Evolutionary conservation across 2,329 filamentous ascomycete species (phyloP).

Genomic region (Microdochium trichocladiopsis): DNA sequence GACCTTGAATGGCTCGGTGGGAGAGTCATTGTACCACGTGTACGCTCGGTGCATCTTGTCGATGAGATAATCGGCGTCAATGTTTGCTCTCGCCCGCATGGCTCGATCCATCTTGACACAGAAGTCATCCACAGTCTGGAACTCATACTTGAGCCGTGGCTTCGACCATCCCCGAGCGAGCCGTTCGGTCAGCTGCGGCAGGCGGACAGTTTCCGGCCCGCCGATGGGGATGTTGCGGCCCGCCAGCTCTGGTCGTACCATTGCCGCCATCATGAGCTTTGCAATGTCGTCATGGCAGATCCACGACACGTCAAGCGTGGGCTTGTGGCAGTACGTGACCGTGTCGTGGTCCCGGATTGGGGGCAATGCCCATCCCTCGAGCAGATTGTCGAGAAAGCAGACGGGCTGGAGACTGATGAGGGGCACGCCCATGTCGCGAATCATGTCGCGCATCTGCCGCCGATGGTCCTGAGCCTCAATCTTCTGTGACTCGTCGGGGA

Average conservation of each 20-base stretch:
- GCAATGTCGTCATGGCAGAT: slow-evolving; percentile 30
- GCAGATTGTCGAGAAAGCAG: slow-evolving; percentile 28
- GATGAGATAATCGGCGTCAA: slow-evolving; percentile 25
- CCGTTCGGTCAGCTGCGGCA: slow-evolving; percentile 22
- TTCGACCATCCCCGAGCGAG: slow-evolving; percentile 21
- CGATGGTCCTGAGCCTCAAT: slow-evolving; percentile 20
- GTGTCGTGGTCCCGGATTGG: slow-evolving; percentile 24
- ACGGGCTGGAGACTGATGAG: slow-evolving; percentile 28
- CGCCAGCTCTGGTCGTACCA: slow-evolving; percentile 21
- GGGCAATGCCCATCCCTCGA: slow-evolving; percentile 28
- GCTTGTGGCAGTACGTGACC: slow-evolving; percentile 30
- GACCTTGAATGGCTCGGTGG: slow-evolving; percentile 24
- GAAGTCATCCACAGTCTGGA: slow-evolving; percentile 23
- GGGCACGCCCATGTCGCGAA: slow-evolving; percentile 19
- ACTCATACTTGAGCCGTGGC: slow-evolving; percentile 19
- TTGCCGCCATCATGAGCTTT: slow-evolving; percentile 26
- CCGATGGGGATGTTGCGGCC: slow-evolving; percentile 25
- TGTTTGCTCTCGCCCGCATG: slow-evolving; percentile 22
- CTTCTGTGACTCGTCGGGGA: slow-evolving; percentile 12
- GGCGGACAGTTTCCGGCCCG: slow-evolving; percentile 24
- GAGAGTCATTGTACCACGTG: slow-evolving; percentile 27
- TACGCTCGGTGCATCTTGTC: slow-evolving; percentile 31
- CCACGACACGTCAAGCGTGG: slow-evolving; percentile 26
- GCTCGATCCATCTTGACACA: slow-evolving; percentile 18
- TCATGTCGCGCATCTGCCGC: slow-evolving; percentile 19